Evolutionary conservation across 148 eudicot species (phyloP), one percentile per base, ranked within the genome.

Genomic region (Camellia granthamiana): DNA sequence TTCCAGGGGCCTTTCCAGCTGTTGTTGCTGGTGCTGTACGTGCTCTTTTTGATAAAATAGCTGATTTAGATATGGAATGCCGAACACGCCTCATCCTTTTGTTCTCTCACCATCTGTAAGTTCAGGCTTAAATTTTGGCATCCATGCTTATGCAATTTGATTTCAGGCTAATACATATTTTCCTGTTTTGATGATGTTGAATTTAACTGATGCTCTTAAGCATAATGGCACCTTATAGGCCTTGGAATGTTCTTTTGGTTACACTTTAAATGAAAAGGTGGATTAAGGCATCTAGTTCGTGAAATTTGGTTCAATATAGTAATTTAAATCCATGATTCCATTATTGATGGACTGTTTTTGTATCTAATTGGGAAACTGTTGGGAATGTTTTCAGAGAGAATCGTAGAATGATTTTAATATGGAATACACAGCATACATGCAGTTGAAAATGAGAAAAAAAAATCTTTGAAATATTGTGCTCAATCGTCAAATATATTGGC

Each of bases 61-160:
- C 90, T 78, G 95, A 91, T 72, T 75, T 97, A 76, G 99, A 97
- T 85, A 94, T 91, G 98, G 99, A 97, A 83, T 97, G 98, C 81
- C 91, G 97, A 54, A 91, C 97, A 23, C 94, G 99, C 58, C 97
- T 97, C 59, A 90, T 97, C 82, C 93, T 91, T 85, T 97, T 98
- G 99, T 97, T 97, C 86, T 94, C 99, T 58, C 99, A 97, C 87
- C 99, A 97, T 86, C 80, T 97, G 98, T 94, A 89, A 94, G 98
- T 89, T 42, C 61, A 63, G 63, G 30, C 52, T 74, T 72, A 16
- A 77, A 16, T 47, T 79, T 74, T 78, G 7, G 41, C 43, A 41
- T 30, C 43, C 63, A 66, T 19, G 69, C 62, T 69, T 12, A 6
- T 43, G 3, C 21, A 3, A 13, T 49, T 76, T 44, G 19, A 14